Evolutionary conservation across 768 basidiomycete genomes (phyloP).

Genomic region (Trametes villosa): DNA sequence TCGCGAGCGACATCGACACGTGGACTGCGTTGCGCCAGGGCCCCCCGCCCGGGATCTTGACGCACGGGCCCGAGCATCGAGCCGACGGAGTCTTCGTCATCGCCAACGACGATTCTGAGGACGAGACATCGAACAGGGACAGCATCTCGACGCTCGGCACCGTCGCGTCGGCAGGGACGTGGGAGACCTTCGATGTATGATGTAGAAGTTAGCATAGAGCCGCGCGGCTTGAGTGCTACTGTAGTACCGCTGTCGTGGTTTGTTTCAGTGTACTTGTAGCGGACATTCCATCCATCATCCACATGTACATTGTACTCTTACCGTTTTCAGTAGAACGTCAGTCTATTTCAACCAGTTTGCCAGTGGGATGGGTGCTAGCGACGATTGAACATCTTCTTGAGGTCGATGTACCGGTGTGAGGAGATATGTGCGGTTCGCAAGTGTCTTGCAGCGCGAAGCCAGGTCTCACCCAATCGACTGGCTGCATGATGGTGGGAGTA

Average conservation of each 20-base stretch:
- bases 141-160: not conserved
- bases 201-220: not conserved
- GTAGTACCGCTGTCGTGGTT: not conserved
- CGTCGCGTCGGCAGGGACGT: not conserved
- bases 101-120: constrained; percentile 8
- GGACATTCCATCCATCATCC: not conserved
- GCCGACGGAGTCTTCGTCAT: constrained; percentile 7
- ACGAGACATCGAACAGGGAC: not conserved
- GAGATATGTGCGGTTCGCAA: no score
- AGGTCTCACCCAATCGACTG: no score
- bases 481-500: no score
- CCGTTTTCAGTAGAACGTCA: not conserved
- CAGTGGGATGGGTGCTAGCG: no score
- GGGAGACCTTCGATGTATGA: not conserved
- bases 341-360: no score
- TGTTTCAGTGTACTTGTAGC: not conserved
- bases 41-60: not conserved
- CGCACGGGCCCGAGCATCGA: not conserved
- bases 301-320: not conserved
- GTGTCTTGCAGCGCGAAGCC: no score
- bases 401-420: no score
- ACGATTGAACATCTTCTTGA: no score
- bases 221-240: not conserved
- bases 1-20: not conserved
- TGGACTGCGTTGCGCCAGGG: not conserved